Base-by-base conservation (phyloP, 805 yeast species). In the Ogataea methylovora region DNA sequence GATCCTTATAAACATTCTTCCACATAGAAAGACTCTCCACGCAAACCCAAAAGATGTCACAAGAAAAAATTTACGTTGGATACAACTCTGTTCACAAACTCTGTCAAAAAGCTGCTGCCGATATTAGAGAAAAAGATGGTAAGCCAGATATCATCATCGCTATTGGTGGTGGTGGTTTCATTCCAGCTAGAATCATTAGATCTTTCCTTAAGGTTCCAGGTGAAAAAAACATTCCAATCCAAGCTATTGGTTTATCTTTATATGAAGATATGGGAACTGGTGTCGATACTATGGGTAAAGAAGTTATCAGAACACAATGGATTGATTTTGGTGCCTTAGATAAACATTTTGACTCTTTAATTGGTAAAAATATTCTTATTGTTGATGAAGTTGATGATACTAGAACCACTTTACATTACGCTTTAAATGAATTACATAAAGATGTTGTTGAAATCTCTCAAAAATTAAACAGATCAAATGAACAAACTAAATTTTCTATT, bases 381-480 rank as follows among this genome's bases (percentile, higher is more conserved):
- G 92, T 85, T 24, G 95, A 85, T 57, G 95, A 85, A 63, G 95
- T 85, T 30, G 95, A 85, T 57, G 95, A 85, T 55, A 84, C 94
- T 17, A 80, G 95, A 68, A 85, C 95, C 34, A 85, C 95, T 2
- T 64, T 85, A 37, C 90, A 83, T 54, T 85, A 84, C 51, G 94
- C 94, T 3, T 72, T 84, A 26, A 65, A 76, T 9, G 95, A 85
- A 58, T 65, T 85, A 42, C 71, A 77, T 54, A 76, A 78, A 54
- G 82, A 75, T 43, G 78, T 84, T 29, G 60, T 61, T 32, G 70
- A 65, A 35, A 77, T 78, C 46, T 84, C 84, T 42, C 62, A 60
- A 40, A 65, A 67, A 48, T 61, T 77, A 36, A 79, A 80, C 26
- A 73, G 82, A 45, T 51, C 65, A 35, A 58, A 71, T 44, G 84